These are phyloP conservation scores for Cordyceps sp. DNA, from an alignment of 2,329 filamentous ascomycete species.

Conservation along the genomic window DNA sequence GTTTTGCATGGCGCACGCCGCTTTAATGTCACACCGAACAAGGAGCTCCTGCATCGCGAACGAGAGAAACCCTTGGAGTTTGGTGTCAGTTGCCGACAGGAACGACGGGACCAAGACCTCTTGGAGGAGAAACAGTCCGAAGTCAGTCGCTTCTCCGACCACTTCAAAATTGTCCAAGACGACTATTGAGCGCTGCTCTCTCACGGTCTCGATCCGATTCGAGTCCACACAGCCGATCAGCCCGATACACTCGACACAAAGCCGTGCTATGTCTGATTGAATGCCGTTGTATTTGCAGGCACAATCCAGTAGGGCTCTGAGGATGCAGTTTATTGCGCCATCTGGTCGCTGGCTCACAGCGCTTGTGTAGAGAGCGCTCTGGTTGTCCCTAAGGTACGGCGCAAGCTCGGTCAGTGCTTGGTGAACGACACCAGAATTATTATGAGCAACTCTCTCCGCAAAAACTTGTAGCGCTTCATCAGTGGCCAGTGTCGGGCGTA, in stretches of 20 bases:
- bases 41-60: conserved; percentile 91
- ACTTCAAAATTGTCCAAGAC: conserved; percentile 75
- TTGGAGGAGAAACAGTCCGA: conserved; percentile 71
- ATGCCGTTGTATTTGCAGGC: conserved; percentile 62
- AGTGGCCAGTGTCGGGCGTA: conserved; percentile 33
- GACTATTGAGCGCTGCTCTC: conserved; percentile 68
- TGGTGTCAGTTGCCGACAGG: conserved; percentile 73
- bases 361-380: conserved; percentile 63
- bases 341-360: conserved; percentile 74
- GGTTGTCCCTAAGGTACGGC: conserved; percentile 54
- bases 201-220: conserved; percentile 67
- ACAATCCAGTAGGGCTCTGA: conserved; percentile 70
- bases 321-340: conserved; percentile 51
- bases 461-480: conserved; percentile 56
- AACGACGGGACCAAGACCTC: conserved; percentile 85
- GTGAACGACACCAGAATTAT: conserved; percentile 72
- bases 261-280: conserved; percentile 47
- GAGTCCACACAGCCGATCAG: conserved; percentile 84
- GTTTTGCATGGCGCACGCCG: conserved; percentile 28
- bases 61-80: conserved; percentile 77
- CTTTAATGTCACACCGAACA: conserved; percentile 56
- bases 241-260: conserved; percentile 72
- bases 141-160: conserved; percentile 65
- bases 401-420: conserved; percentile 67
- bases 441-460: conserved; percentile 56